Evolutionary conservation across 495 filamentous ascomycete genomes (phyloP).

Genomic region (Tuber borchii): DNA sequence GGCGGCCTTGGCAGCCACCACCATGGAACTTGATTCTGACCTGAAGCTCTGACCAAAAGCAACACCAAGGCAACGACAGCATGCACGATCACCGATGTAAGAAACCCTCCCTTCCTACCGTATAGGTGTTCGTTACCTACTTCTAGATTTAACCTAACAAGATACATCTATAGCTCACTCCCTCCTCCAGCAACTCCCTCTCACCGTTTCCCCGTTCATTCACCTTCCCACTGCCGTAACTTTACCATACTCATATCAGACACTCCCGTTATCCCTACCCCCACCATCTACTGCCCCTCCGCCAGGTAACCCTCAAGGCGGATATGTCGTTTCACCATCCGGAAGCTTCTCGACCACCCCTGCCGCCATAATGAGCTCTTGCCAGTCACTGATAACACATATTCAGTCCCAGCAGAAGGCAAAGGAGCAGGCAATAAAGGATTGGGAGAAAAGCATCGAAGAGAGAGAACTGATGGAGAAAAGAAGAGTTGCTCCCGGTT

Average conservation of each 20-base stretch:
- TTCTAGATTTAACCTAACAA: constrained; percentile 1
- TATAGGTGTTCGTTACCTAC: neutral
- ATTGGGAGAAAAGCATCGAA: constrained; percentile 63
- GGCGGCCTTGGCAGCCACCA: constrained; percentile 8
- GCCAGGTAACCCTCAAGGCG: constrained; percentile 37
- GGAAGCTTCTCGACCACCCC: constrained; percentile 42
- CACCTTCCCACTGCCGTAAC: constrained; percentile 83
- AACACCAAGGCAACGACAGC: neutral
- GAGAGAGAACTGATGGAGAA: constrained; percentile 87
- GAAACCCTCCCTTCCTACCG: neutral
- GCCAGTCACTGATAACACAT: constrained; percentile 50
- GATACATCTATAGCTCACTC: constrained; percentile 53
- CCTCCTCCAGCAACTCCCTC: constrained; percentile 81
- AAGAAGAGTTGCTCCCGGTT: constrained; percentile 81
- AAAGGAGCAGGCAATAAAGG: constrained; percentile 57
- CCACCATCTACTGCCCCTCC: constrained; percentile 58
- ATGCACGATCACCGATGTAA: constrained; percentile 38
- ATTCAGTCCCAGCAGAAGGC: constrained; percentile 64
- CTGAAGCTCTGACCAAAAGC: neutral
- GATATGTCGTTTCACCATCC: constrained; percentile 39
- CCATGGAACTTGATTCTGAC: neutral
- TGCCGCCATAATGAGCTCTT: constrained; percentile 24
- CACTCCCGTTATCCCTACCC: constrained; percentile 76
- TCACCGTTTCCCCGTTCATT: constrained; percentile 92
- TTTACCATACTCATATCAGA: constrained; percentile 90